phyloP scores from a whole-genome alignment of 768 basidiomycete genomes.

The Cubamyces sp. region DNA sequence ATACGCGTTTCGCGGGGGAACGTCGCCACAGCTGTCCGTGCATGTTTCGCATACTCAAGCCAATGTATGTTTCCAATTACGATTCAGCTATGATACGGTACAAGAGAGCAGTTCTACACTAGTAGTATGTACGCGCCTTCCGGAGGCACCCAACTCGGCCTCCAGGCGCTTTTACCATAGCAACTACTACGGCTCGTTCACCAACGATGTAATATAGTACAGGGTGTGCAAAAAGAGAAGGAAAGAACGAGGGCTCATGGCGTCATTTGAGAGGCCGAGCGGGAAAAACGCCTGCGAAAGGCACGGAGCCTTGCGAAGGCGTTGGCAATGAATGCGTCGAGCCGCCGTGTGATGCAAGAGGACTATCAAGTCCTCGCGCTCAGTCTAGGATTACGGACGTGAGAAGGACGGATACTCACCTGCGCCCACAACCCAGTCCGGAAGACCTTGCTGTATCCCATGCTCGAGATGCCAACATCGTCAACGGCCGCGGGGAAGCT shows the following conservation, averaged over 20 bases:
- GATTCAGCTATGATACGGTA: too few relatives aligned
- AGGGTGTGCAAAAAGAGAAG: not conserved
- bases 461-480: not conserved
- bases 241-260: too few relatives aligned
- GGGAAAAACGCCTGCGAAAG: not conserved
- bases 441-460: conserved; percentile 21
- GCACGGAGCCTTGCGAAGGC: not conserved
- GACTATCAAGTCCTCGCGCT: not conserved
- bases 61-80: too few relatives aligned
- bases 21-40: too few relatives aligned
- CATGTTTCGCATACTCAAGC: too few relatives aligned
- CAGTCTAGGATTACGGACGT: not conserved
- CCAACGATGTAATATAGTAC: not conserved
- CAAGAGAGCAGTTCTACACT: too few relatives aligned
- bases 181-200: too few relatives aligned
- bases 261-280: not conserved
- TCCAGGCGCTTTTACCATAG: too few relatives aligned
- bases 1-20: too few relatives aligned
- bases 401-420: not conserved
- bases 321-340: conserved; percentile 9
- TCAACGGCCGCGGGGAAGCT: conserved; percentile 1
- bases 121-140: not conserved
- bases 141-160: not conserved
- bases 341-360: conserved; percentile 1
- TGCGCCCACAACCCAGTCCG: conserved; percentile 14